Base-by-base conservation (phyloP, 2,329 filamentous ascomycete species). In the Aspergillus costaricaensis region DNA sequence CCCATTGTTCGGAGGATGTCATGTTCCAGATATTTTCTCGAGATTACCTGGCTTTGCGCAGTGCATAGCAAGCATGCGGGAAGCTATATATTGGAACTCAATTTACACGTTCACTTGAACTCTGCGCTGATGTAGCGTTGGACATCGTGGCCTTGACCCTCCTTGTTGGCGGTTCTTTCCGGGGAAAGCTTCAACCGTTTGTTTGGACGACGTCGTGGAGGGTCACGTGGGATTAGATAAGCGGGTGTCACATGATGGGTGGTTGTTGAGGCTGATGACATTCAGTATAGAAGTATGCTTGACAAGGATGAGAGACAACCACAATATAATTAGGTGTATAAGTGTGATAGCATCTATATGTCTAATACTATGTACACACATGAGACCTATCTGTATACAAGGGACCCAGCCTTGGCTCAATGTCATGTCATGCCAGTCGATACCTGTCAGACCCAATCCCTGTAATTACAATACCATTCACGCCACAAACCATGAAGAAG, bases 1-100 rank as follows among this genome's bases (percentile, higher is more conserved):
- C 72, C 75, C 75, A 77, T 71, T 76, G 73, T 63, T 72, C 70
- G 52, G 70, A 63, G 56, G 71, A 65, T 52, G 68, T 68, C 67
- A 66, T 71, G 53, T 68, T 69, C 47, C 65, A 36, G 52, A 32
- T 56, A 30, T 48, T 61, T 54, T 41, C 10, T 57, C 39, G 43
- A 49, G 15, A 5, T 48, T 32, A 27, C 19, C 53, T 38, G n/a
- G 8, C 23, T 17, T 43, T 12, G 41, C 39, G 23, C 49, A 14
- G 53, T 32, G 55, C 58, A 62, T 62, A 61, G 27, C 58, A 64
- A 36, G 53, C 39, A 32, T 27, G 25, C 25, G 25, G 7, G 47
- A 38, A 30, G 27, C 3, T 38, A 14, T 9, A 17, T 38, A n/a
- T 9, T 12, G 2, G n/a, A 32, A 32, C 43, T 61, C 55, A 56